phyloP scores from a whole-genome alignment of 169 alveolate genomes.

The Eimeria mitis region DNA sequence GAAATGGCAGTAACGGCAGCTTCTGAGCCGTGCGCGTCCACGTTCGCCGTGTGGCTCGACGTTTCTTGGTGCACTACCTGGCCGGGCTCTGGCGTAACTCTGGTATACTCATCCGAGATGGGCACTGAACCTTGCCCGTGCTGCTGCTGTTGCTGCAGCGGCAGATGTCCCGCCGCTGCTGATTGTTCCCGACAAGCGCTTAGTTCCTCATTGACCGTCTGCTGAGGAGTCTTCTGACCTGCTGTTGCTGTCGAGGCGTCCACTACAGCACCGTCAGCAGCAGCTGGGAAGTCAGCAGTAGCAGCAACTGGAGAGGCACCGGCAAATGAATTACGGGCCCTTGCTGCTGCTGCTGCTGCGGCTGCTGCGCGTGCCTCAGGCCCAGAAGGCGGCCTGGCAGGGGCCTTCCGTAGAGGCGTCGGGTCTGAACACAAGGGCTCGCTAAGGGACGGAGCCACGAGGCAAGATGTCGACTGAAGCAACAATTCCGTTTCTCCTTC shows the following conservation, averaged over 20 bases:
- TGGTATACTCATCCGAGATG: background rate
- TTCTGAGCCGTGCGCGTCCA: background rate
- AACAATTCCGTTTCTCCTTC: slow-evolving; percentile 56
- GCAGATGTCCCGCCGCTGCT: background rate
- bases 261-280: slow-evolving; percentile 39
- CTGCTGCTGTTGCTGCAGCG: slow-evolving; percentile 61
- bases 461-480: slow-evolving; percentile 15
- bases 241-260: slow-evolving; percentile 16
- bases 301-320: background rate
- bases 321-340: background rate
- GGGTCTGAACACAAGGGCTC: slow-evolving; percentile 52
- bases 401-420: slow-evolving; percentile 61
- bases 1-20: background rate
- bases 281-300: slow-evolving; percentile 7
- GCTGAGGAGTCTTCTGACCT: slow-evolving; percentile 1
- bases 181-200: background rate
- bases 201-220: background rate
- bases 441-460: slow-evolving; percentile 42
- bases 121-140: slow-evolving; percentile 22
- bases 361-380: slow-evolving; percentile 16
- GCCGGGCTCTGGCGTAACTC: background rate
- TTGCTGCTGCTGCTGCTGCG: background rate
- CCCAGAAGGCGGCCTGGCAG: slow-evolving; percentile 25
- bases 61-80: background rate
- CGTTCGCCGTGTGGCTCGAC: background rate